A percentile compares a stretch with the other conserved stretches of the same genome.
phyloP scores from a whole-genome alignment of 306 rosid species.

The Hippophae tibetana region DNA sequence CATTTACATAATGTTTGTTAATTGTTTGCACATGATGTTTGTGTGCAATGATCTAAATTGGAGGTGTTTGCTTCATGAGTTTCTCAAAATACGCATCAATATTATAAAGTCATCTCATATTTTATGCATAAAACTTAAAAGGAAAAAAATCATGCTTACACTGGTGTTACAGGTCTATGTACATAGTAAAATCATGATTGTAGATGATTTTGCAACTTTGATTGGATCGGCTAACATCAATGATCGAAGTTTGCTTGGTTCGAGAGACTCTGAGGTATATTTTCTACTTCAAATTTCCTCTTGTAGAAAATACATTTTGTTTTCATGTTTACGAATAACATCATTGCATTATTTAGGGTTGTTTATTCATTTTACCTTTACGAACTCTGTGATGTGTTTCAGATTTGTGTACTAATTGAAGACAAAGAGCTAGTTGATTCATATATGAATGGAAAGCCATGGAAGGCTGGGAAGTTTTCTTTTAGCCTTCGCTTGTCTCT shows the following conservation, averaged over 20 bases:
- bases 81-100: not conserved
- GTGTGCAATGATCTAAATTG: not conserved
- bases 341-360: too few relatives aligned
- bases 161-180: slow-evolving; percentile 65
- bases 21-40: not conserved
- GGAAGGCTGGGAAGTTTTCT: slow-evolving; percentile 90
- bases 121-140: not conserved
- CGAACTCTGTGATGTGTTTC: slow-evolving; percentile 22
- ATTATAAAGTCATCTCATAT: slow-evolving; percentile 1
- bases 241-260: slow-evolving; percentile 92
- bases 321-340: too few relatives aligned
- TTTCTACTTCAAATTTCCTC: slow-evolving; percentile 13
- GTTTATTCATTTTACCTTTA: not conserved
- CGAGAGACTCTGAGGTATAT: slow-evolving; percentile 94
- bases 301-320: slow-evolving; percentile 1
- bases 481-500: slow-evolving; percentile 71
- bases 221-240: slow-evolving; percentile 98
- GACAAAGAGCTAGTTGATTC: slow-evolving; percentile 69
- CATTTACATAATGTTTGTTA: not conserved
- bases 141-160: too few relatives aligned
- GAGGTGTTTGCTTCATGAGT: too few relatives aligned
- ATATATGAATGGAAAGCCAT: slow-evolving; percentile 79
- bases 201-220: slow-evolving; percentile 67
- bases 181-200: slow-evolving; percentile 92
- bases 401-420: slow-evolving; percentile 80